phyloP scores from a whole-genome alignment of 2,329 filamentous ascomycete genomes.

The Escovopsis sp. region DNA sequence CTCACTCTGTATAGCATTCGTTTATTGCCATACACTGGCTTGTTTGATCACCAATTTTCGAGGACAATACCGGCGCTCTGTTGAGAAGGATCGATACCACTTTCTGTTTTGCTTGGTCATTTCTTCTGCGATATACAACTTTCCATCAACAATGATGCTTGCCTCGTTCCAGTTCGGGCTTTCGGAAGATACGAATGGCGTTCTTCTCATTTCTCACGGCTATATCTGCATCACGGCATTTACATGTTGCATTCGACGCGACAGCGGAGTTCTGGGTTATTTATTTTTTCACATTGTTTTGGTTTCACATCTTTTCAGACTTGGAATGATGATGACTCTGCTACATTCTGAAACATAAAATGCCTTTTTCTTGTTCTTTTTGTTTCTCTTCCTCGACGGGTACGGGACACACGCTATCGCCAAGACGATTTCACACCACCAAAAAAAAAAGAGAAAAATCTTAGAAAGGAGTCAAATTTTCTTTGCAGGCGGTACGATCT shows the following conservation, averaged over 20 bases:
- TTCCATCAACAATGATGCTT: constrained; percentile 12
- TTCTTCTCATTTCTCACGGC: constrained; percentile 23
- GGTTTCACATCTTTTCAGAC: constrained; percentile 5
- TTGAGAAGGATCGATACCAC: constrained; percentile 33
- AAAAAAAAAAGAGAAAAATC: constrained; percentile 30
- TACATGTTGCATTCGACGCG: constrained; percentile 6
- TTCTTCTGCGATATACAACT: constrained; percentile 17
- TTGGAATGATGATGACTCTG: background rate
- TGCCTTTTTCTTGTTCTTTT: constrained; percentile 11
- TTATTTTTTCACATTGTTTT: constrained; percentile 5
- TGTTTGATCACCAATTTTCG: constrained; percentile 29
- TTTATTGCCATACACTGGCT: constrained; percentile 27
- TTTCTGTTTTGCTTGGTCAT: constrained; percentile 21
- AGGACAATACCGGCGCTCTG: constrained; percentile 24
- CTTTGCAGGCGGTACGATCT: constrained; percentile 17
- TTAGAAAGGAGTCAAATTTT: constrained; percentile 25
- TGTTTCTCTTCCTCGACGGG: constrained; percentile 10
- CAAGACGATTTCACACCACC: constrained; percentile 11
- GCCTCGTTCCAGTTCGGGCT: constrained; percentile 21
- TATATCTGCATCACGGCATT: constrained; percentile 8
- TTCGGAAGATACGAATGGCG: constrained; percentile 25
- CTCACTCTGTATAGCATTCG: constrained; percentile 32
- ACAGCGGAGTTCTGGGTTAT: constrained; percentile 8
- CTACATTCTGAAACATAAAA: constrained; percentile 11
- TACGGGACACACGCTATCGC: constrained; percentile 34